Conservation (phyloP, 2,329 filamentous ascomycete genomes). For the Annulohypoxylon truncatum region DNA sequence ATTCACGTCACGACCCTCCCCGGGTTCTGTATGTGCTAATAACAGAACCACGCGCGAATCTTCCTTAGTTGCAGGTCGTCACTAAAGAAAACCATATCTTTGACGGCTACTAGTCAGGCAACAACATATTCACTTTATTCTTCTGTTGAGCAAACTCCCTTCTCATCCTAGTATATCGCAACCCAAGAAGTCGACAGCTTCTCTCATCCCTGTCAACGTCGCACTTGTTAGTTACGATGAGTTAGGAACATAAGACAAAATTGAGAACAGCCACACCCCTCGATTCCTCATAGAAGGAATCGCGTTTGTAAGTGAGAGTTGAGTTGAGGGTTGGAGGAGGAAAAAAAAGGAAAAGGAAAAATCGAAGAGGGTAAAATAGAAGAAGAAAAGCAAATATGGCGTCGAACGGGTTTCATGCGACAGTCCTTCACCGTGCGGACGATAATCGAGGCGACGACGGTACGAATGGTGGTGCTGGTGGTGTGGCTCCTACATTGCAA, state of each 20-base stretch:
- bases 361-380: conserved; percentile 5
- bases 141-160: conserved; percentile 1
- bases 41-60: conserved; percentile 4
- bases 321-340: background rate
- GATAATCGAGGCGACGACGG: conserved; percentile 29
- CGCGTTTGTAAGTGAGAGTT: conserved; percentile 9
- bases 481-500: conserved; percentile 24
- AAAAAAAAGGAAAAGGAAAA: conserved; percentile 3
- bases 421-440: conserved; percentile 42
- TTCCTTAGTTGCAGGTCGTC: background rate
- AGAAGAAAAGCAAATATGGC: conserved; percentile 20
- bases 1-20: conserved; percentile 24
- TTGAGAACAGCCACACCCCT: conserved; percentile 12
- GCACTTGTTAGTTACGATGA: conserved; percentile 33
- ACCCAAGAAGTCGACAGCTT: conserved; percentile 13
- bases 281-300: conserved; percentile 13
- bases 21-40: conserved; percentile 2
- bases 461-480: conserved; percentile 8
- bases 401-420: conserved; percentile 45
- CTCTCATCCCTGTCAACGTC: conserved; percentile 18
- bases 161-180: conserved; percentile 1
- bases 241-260: conserved; percentile 34
- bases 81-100: conserved; percentile 4
- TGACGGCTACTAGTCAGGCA: background rate
- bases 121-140: background rate